Conservation (phyloP, 805 yeast genomes). For the Trichomonascus vanleenenianus region DNA sequence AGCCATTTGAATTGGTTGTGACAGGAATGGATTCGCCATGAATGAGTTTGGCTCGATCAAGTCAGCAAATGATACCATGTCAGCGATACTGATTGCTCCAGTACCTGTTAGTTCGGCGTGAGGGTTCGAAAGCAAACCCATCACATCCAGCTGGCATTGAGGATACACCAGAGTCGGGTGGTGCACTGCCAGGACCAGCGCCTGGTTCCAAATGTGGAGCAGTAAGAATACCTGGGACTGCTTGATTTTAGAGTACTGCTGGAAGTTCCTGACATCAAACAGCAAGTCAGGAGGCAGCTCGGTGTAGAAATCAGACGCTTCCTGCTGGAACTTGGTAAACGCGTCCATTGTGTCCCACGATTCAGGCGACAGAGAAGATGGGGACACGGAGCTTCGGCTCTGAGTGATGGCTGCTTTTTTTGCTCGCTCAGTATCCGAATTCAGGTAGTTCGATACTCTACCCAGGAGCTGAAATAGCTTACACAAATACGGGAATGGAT, state of each 20-base stretch:
- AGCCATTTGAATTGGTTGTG: slow-evolving; percentile 24
- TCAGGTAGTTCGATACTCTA: slow-evolving; percentile 21
- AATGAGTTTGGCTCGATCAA: slow-evolving; percentile 22
- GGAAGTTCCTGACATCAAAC: slow-evolving; percentile 23
- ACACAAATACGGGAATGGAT: slow-evolving; percentile 24
- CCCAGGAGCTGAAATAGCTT: slow-evolving; percentile 19
- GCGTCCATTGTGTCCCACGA: slow-evolving; percentile 11
- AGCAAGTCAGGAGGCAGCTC: slow-evolving; percentile 20
- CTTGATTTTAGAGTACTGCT: slow-evolving; percentile 17
- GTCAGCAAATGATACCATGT: slow-evolving; percentile 24
- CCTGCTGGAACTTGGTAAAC: slow-evolving; percentile 16
- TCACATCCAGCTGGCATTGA: slow-evolving; percentile 17
- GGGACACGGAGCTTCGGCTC: neutral
- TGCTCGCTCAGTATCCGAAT: slow-evolving; percentile 10
- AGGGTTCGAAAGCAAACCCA: slow-evolving; percentile 15
- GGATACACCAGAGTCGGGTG: slow-evolving; percentile 24
- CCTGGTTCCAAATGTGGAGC: slow-evolving; percentile 24
- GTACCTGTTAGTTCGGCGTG: slow-evolving; percentile 21
- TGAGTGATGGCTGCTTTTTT: neutral
- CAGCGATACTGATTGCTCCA: slow-evolving; percentile 25
- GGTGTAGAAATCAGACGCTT: slow-evolving; percentile 20
- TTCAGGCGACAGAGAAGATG: slow-evolving; percentile 10
- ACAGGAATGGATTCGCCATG: slow-evolving; percentile 21
- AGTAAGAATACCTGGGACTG: slow-evolving; percentile 22
- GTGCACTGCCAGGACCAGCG: slow-evolving; percentile 24